Conservation (phyloP, 495 filamentous ascomycete genomes). For the Penicillium ucsense region DNA sequence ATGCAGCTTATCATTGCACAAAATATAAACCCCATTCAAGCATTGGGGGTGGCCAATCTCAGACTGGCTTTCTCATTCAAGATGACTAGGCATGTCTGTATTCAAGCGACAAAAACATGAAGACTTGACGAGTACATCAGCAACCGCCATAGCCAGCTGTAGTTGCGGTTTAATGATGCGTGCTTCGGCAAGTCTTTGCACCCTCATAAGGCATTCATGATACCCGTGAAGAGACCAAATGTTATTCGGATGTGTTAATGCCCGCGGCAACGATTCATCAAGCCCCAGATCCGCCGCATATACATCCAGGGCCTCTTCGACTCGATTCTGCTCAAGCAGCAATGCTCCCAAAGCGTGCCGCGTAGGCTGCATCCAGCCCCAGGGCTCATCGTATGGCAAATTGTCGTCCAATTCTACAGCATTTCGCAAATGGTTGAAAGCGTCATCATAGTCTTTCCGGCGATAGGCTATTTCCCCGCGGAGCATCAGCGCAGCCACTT, state of each 20-base stretch:
- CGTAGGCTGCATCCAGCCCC: slow-evolving; percentile 62
- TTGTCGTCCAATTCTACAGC: slow-evolving; percentile 46
- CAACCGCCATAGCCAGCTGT: slow-evolving; percentile 37
- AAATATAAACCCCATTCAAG: too few species aligned
- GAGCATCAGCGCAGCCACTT: slow-evolving; percentile 51
- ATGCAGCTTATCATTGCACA: too few species aligned
- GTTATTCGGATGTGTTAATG: slow-evolving; percentile 53
- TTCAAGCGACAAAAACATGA: slow-evolving; percentile 52
- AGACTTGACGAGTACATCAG: slow-evolving; percentile 49
- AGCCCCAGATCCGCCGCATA: slow-evolving; percentile 57
- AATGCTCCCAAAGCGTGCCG: slow-evolving; percentile 57
- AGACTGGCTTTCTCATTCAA: neutral
- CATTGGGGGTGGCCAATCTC: neutral
- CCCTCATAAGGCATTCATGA: slow-evolving; percentile 49
- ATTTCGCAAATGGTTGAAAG: slow-evolving; percentile 42
- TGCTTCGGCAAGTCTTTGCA: slow-evolving; percentile 42
- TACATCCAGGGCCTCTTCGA: slow-evolving; percentile 42
- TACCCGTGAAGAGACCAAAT: slow-evolving; percentile 60
- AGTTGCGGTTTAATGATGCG: slow-evolving; percentile 38
- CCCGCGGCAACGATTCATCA: slow-evolving; percentile 41
- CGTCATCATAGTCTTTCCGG: slow-evolving; percentile 40
- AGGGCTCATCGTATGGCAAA: slow-evolving; percentile 58
- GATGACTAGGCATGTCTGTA: neutral
- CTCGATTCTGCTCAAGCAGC: slow-evolving; percentile 48
- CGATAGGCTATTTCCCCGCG: slow-evolving; percentile 63